Conservation (phyloP, 78 protist genomes). For the Bigelowiella natans region DNA sequence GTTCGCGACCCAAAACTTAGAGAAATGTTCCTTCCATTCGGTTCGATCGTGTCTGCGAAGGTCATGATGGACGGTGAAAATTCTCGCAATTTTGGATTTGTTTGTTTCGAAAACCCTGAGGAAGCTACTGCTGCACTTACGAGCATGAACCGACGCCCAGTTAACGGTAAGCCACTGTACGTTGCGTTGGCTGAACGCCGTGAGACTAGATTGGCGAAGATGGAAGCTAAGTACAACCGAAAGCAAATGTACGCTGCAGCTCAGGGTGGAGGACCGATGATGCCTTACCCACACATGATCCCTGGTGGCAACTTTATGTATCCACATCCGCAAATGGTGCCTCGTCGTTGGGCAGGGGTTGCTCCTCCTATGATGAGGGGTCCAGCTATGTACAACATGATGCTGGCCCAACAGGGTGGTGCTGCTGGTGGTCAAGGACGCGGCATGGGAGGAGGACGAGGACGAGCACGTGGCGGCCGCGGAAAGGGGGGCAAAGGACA, state of each 20-base stretch:
- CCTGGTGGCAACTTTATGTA: neutral
- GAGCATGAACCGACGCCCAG: slow-evolving; percentile 81
- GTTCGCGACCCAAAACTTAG: slow-evolving; percentile 72
- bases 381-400: neutral
- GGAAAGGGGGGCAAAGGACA: neutral
- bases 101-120: slow-evolving; percentile 76
- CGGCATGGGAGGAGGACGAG: neutral
- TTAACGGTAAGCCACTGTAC: slow-evolving; percentile 81
- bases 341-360: neutral
- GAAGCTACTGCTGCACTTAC: slow-evolving; percentile 86
- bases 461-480: neutral
- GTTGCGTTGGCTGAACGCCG: slow-evolving; percentile 81
- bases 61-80: slow-evolving; percentile 70
- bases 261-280: neutral
- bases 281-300: neutral
- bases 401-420: neutral
- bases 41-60: slow-evolving; percentile 74
- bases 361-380: neutral
- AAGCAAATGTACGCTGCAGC: neutral
- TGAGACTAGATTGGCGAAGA: slow-evolving; percentile 70
- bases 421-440: neutral
- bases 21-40: slow-evolving; percentile 63
- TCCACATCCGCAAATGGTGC: slow-evolving; percentile 2
- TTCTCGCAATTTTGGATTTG: slow-evolving; percentile 90
- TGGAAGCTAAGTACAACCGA: slow-evolving; percentile 57